These are phyloP conservation scores for Aspergillus transmontanensis DNA, from an alignment of 2,329 filamentous ascomycete species.

Conservation along the genomic window DNA sequence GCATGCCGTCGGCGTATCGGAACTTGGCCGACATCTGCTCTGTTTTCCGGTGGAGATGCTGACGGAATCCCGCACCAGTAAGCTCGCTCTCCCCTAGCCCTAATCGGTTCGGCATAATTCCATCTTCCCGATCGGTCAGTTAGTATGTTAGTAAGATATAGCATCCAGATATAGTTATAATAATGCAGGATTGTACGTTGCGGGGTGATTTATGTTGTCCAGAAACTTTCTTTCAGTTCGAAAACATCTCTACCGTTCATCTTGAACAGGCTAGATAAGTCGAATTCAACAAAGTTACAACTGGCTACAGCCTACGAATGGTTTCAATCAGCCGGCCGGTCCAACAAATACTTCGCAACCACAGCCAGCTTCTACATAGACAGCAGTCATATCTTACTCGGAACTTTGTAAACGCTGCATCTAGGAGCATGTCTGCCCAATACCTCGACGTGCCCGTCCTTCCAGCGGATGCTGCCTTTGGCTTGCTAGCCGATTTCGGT, in stretches of 20 bases:
- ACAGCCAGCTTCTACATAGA: not conserved
- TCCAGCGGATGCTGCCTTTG: slow-evolving; percentile 21
- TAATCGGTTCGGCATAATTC: not conserved
- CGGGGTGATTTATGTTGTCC: no score
- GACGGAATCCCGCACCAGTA: not conserved
- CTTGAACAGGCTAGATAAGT: no score
- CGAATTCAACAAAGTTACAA: no score
- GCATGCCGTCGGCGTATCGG: not conserved
- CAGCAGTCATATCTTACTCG: not conserved
- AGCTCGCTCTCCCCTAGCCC: not conserved
- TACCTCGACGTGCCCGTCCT: not conserved
- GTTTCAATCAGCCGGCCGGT: not conserved
- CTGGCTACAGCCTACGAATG: not conserved
- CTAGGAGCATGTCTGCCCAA: not conserved
- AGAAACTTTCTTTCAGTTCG: no score
- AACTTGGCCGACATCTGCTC: not conserved
- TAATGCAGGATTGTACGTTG: not conserved
- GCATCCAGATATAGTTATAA: not conserved
- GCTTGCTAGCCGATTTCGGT: slow-evolving; percentile 26
- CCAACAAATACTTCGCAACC: not conserved
- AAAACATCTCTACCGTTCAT: no score
- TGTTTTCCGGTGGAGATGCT: not conserved
- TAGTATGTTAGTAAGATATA: no score
- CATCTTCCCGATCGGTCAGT: not conserved
- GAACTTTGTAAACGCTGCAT: not conserved